These are phyloP conservation scores for Aspergillus sclerotialis DNA, from an alignment of 2,329 filamentous ascomycete species.

Conservation along the genomic window DNA sequence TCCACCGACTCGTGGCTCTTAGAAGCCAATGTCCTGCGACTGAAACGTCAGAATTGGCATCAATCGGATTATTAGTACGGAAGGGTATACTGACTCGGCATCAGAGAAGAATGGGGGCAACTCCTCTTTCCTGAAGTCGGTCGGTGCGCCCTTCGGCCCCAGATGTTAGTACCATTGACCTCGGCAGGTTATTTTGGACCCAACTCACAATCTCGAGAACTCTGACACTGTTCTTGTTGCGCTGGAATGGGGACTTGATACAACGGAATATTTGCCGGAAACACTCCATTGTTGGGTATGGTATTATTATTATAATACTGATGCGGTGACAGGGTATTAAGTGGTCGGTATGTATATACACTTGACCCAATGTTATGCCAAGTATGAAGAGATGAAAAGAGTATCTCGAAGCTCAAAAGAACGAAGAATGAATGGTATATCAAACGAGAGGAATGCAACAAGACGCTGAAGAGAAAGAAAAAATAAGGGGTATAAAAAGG, in stretches of 20 bases:
- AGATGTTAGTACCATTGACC: conserved; percentile 6
- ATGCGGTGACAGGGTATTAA: no score
- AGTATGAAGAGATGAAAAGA: no score
- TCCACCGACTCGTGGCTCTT: conserved; percentile 24
- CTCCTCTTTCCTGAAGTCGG: conserved; percentile 38
- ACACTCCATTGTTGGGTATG: conserved; percentile 31
- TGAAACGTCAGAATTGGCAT: conserved; percentile 23
- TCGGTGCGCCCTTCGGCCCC: conserved; percentile 30
- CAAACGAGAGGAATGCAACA: conserved; percentile 21
- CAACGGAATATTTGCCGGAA: conserved; percentile 29
- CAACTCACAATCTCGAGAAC: conserved; percentile 30
- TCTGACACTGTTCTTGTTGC: conserved; percentile 16
- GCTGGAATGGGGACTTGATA: conserved; percentile 26
- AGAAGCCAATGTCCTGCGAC: conserved; percentile 26
- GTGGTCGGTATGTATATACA: no score
- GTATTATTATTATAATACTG: no score
- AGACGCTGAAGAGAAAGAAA: conserved; percentile 8
- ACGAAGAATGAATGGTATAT: conserved; percentile 8
- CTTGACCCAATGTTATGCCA: no score
- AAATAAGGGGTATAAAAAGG: conserved; percentile 10
- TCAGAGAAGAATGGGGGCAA: conserved; percentile 32
- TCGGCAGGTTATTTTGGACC: background rate
- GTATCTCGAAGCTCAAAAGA: background rate
- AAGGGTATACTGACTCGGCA: conserved; percentile 29
- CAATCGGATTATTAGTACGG: no score